Base-by-base conservation (phyloP, 495 filamentous ascomycete species). In the Aspergillus ellipticus region DNA sequence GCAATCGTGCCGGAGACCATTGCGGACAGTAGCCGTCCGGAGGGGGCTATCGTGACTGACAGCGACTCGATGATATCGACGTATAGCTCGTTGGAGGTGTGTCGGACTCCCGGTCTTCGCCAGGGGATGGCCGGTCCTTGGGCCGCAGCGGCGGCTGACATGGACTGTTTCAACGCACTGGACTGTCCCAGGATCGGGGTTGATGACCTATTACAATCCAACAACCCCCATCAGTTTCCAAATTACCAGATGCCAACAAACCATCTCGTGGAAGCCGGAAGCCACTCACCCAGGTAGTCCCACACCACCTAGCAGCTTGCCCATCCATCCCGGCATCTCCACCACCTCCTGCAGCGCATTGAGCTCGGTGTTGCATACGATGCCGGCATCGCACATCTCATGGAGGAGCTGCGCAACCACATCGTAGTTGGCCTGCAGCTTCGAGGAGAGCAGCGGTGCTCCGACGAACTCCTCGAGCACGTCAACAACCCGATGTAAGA, bases 81-180 rank as follows among this genome's bases (percentile, higher is more conserved):
- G 69, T 99, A 97, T 31, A 99, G 82, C 70, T 97, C 93, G 71
- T 97, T 97, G 47, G 88, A 93, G 6, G 92, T 97, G 69, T 99
- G 95, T 8, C 91, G 85, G 53, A 99, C 94, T 64, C 94, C 95
- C 33, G 91, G 82, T 28, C 91, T 82, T 45, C 94, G 83, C 94
- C 94, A 99, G 6, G 92, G 92, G 50, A 89, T 86, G 10, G 85
- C 78, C 46, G 77, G 79, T 41, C 79, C 79, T 39, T 69, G 72
- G 13, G 67, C 60, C 39, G 68, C 68, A 31, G 67, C 72, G 29
- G 74, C 61, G 26, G 71, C 63, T 0, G 75, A 62, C 47, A 78
- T 66, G 49, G 73, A 77, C 56, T 78, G 77, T 53, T 78, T 77
- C 41, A 81, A 62, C 16, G 73, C 62, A 54, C 75, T 76, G 10